Conservation (phyloP, 1,284 basidiomycete genomes). For the Chondrostereum purpureum region DNA sequence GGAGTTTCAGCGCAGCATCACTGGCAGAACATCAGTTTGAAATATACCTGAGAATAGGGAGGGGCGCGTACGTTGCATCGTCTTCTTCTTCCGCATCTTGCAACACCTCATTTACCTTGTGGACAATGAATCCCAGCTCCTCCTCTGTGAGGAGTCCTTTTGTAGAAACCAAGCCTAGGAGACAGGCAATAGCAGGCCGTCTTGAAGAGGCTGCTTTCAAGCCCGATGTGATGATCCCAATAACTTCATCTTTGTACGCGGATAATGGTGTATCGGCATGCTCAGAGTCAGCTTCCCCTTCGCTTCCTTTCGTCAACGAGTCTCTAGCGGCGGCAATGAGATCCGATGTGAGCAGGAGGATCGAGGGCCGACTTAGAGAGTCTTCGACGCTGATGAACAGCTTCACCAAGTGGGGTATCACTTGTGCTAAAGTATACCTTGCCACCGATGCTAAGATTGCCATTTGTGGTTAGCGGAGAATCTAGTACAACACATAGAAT, state of each 20-base stretch:
- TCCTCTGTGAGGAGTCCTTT: slow-evolving; percentile 56
- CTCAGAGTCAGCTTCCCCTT: slow-evolving; percentile 16
- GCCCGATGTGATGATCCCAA: slow-evolving; percentile 60
- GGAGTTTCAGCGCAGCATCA: slow-evolving; percentile 59
- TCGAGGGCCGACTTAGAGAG: slow-evolving; percentile 64
- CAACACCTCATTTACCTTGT: slow-evolving; percentile 70
- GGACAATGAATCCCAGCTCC: slow-evolving; percentile 77
- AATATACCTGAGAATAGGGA: not conserved
- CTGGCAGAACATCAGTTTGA: too few species aligned
- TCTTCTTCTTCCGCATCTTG: slow-evolving; percentile 49
- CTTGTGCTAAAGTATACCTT: slow-evolving; percentile 58
- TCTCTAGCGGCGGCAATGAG: slow-evolving; percentile 49
- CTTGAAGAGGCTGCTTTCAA: slow-evolving; percentile 50
- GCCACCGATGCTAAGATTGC: slow-evolving; percentile 64
- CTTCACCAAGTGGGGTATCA: slow-evolving; percentile 66
- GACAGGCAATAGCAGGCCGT: slow-evolving; percentile 53
- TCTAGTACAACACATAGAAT: slow-evolving; percentile 1
- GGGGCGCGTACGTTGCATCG: slow-evolving; percentile 42
- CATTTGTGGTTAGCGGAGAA: slow-evolving; percentile 4
- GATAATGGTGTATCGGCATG: slow-evolving; percentile 39
- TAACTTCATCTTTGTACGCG: slow-evolving; percentile 70
- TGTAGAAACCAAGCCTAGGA: slow-evolving; percentile 62
- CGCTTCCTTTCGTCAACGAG: slow-evolving; percentile 23
- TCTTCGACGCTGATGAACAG: slow-evolving; percentile 79
- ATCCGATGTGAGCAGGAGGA: slow-evolving; percentile 56